Conservation (phyloP, 2,329 filamentous ascomycete species). For the Trichoderma breve region DNA sequence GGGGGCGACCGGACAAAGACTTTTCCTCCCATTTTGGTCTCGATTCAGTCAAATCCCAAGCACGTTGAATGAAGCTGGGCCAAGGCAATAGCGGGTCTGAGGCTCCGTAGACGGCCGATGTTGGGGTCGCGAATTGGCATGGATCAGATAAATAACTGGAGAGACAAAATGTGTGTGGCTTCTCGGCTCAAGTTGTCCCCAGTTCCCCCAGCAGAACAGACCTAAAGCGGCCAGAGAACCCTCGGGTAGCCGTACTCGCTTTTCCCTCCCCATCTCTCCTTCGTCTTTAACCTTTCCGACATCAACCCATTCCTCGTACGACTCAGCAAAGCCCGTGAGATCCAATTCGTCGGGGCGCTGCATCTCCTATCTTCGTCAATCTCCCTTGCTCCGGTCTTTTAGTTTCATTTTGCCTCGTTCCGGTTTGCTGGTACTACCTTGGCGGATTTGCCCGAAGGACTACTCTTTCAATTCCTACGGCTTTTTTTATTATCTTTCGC, state of each 20-base stretch:
- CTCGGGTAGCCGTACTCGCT: conserved; percentile 16
- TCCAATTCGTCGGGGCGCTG: background rate
- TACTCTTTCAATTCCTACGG: background rate
- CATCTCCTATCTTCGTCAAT: background rate
- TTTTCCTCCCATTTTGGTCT: background rate
- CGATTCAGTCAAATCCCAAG: background rate
- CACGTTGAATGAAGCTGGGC: background rate
- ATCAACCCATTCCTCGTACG: conserved; percentile 19
- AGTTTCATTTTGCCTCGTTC: background rate
- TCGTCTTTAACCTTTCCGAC: background rate
- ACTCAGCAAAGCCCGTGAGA: background rate
- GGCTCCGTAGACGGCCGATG: conserved; percentile 20
- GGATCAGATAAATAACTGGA: background rate
- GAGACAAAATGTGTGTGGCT: background rate
- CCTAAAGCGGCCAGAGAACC: background rate
- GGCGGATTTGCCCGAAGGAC: background rate
- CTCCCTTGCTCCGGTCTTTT: background rate
- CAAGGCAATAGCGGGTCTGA: background rate
- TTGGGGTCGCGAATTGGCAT: background rate
- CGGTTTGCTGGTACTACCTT: background rate
- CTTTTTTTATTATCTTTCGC: background rate
- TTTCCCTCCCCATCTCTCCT: background rate
- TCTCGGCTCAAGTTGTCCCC: background rate
- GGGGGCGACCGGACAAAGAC: background rate
- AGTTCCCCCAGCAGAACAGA: background rate